These are phyloP conservation scores for Forsythia viridissima DNA, from an alignment of 257 asterid genomes.

Conservation along the genomic window DNA sequence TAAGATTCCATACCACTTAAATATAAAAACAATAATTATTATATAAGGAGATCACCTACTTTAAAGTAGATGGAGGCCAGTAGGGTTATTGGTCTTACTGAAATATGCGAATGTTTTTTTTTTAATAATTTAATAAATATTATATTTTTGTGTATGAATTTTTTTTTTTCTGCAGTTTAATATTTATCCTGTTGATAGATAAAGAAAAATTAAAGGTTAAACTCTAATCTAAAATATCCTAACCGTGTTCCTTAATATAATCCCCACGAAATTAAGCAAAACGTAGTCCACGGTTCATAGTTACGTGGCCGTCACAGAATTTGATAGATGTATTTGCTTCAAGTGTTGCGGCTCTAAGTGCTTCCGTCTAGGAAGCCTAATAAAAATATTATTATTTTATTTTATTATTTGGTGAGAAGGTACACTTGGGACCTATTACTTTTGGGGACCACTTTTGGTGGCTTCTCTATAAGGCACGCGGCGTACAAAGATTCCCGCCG, in stretches of 20 bases:
- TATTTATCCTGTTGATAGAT: too few relatives aligned
- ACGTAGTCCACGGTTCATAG: neutral
- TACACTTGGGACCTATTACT: constrained; percentile 49
- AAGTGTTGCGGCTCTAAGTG: constrained; percentile 49
- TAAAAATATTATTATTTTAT: constrained; percentile 1
- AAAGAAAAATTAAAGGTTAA: too few relatives aligned
- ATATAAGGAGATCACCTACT: too few relatives aligned
- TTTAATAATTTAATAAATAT: too few relatives aligned
- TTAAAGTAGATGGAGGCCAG: too few relatives aligned
- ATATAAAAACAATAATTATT: too few relatives aligned
- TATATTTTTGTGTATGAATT: too few relatives aligned
- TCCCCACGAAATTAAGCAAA: neutral
- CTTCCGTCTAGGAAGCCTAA: constrained; percentile 40
- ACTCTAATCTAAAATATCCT: neutral
- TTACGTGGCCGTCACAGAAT: neutral
- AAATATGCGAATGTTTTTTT: too few relatives aligned
- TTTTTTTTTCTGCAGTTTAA: too few relatives aligned
- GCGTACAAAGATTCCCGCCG: constrained; percentile 41
- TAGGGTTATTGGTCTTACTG: too few relatives aligned
- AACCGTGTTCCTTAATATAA: neutral
- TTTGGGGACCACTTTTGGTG: constrained; percentile 55
- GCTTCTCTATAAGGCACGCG: constrained; percentile 51
- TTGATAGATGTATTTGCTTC: constrained; percentile 22
- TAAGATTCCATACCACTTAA: too few relatives aligned
- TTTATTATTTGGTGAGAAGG: neutral